Percentiles rank a stretch among this genome's conserved stretches.
These are phyloP conservation scores for Tetrahymena elliotti DNA, from an alignment of 73 alveolate species.

Conservation along the genomic window DNA sequence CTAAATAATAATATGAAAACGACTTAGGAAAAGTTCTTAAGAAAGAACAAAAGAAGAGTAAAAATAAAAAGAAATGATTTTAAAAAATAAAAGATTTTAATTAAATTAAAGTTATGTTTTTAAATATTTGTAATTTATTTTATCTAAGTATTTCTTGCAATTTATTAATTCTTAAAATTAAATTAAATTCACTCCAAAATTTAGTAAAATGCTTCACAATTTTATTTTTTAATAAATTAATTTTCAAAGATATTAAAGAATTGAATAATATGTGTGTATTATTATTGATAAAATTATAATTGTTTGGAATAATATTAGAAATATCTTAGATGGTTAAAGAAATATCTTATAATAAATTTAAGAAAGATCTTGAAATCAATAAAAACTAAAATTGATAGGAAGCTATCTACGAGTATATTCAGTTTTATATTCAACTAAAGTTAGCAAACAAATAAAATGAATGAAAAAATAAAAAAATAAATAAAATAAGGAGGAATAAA, in stretches of 20 bases:
- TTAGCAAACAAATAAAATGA: not conserved
- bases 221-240: no score
- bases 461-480: no score
- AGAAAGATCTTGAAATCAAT: not conserved
- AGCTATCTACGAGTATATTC: not conserved
- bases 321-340: not conserved
- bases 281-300: not conserved
- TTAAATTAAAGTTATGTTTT: no score
- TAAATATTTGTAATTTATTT: not conserved
- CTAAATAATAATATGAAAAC: not conserved
- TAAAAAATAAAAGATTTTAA: no score
- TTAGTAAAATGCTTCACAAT: no score
- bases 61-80: not conserved
- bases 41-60: not conserved
- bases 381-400: not conserved
- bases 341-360: not conserved
- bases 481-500: not conserved
- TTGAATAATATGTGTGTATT: not conserved
- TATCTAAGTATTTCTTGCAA: not conserved
- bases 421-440: no score
- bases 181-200: no score
- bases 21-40: not conserved
- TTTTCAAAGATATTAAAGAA: not conserved
- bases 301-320: not conserved
- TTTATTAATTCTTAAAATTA: no score